Conservation (phyloP, 73 alveolate species). For the Tetrahymena elliotti region DNA sequence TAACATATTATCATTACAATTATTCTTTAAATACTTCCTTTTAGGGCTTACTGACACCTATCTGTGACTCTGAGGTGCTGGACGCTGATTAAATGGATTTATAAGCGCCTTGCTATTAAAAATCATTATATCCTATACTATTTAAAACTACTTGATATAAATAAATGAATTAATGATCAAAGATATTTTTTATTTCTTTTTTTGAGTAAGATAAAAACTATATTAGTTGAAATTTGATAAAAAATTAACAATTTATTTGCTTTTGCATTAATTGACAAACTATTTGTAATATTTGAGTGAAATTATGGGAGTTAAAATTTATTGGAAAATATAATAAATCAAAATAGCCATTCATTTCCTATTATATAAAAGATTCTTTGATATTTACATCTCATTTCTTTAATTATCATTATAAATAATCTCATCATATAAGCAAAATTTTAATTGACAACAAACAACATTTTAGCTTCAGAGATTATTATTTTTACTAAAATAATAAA, state of each 20-base stretch:
- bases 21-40: not conserved
- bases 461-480: not conserved
- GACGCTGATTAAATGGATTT: not conserved
- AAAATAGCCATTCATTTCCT: not conserved
- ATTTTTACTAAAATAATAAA: too few species aligned
- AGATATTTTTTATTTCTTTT: not conserved
- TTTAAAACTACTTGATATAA: not conserved
- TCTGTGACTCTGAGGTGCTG: not conserved
- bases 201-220: not conserved
- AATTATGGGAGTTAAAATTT: not conserved
- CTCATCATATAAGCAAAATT: not conserved
- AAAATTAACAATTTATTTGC: too few species aligned
- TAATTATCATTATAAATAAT: not conserved
- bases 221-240: not conserved
- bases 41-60: not conserved
- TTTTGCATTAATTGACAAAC: not conserved
- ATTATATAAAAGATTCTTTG: not conserved
- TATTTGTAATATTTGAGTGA: not conserved
- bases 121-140: not conserved
- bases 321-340: not conserved
- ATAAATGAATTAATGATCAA: not conserved
- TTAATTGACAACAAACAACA: not conserved
- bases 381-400: not conserved
- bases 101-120: not conserved
- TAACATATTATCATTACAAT: too few species aligned